phyloP scores from a whole-genome alignment of 805 yeast genomes.

The Clavispora carvajalis region DNA sequence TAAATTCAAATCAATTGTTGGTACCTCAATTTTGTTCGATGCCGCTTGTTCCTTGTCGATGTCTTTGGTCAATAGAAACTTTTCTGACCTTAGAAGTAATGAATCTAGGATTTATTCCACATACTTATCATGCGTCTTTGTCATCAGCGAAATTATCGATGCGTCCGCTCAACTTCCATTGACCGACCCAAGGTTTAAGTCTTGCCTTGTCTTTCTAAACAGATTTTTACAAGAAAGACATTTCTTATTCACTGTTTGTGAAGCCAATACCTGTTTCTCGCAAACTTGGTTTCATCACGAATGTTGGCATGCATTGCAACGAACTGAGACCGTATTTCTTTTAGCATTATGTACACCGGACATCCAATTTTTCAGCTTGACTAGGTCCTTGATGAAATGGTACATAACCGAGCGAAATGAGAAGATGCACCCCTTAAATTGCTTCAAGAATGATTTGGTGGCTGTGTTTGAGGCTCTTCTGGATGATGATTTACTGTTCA shows the following conservation, averaged over 20 bases:
- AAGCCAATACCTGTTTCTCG: not conserved
- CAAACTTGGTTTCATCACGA: slow-evolving; percentile 6
- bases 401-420: slow-evolving; percentile 17
- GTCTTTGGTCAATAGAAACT: slow-evolving; percentile 20
- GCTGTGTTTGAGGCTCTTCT: slow-evolving; percentile 23
- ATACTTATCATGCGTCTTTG: slow-evolving; percentile 29
- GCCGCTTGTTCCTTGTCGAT: slow-evolving; percentile 31
- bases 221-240: slow-evolving; percentile 27
- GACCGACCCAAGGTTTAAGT: slow-evolving; percentile 32
- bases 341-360: slow-evolving; percentile 49
- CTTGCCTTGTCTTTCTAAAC: slow-evolving; percentile 31
- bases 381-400: slow-evolving; percentile 36
- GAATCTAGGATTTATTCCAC: slow-evolving; percentile 21
- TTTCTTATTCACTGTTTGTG: slow-evolving; percentile 2
- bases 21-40: slow-evolving; percentile 21
- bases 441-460: slow-evolving; percentile 18
- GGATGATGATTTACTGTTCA: slow-evolving; percentile 51
- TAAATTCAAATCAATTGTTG: slow-evolving; percentile 10
- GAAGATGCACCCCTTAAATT: slow-evolving; percentile 3
- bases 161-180: slow-evolving; percentile 17
- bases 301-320: slow-evolving; percentile 26
- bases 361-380: slow-evolving; percentile 43
- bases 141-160: not conserved
- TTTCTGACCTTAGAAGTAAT: not conserved
- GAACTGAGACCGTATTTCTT: slow-evolving; percentile 48